Evolutionary conservation across 768 basidiomycete genomes (phyloP).

Genomic region (Xerocomellus intermedius): DNA sequence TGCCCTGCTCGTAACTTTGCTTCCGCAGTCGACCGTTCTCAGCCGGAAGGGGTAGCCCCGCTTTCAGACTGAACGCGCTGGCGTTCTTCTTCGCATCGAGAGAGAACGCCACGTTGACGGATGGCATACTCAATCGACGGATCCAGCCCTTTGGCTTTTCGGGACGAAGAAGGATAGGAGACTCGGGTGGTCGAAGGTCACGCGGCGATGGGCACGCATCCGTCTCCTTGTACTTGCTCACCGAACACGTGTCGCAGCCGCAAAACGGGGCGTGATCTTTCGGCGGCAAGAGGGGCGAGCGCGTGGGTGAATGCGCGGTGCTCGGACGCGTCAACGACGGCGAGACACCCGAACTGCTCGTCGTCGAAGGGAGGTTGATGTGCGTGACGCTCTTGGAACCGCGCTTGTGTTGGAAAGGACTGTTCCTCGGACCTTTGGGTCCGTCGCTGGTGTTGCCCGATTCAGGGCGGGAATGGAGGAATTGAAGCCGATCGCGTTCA

Average conservation of each 20-base stretch:
- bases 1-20: constrained; percentile 33
- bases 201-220: constrained; percentile 28
- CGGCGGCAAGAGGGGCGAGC: constrained; percentile 26
- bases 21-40: constrained; percentile 51
- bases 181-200: constrained; percentile 41
- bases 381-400: constrained; percentile 32
- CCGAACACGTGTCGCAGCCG: constrained; percentile 64
- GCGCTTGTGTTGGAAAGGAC: constrained; percentile 28
- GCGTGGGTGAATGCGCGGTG: constrained; percentile 30
- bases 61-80: constrained; percentile 41
- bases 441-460: constrained; percentile 29
- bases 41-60: constrained; percentile 32
- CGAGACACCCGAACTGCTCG: constrained; percentile 8
- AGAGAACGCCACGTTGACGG: constrained; percentile 57
- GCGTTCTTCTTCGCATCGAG: constrained; percentile 55
- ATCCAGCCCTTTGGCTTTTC: constrained; percentile 75
- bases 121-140: constrained; percentile 73
- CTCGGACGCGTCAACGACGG: constrained; percentile 15
- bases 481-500: constrained; percentile 51
- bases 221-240: constrained; percentile 48
- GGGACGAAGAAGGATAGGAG: constrained; percentile 45
- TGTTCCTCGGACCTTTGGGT: constrained; percentile 26
- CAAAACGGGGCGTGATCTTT: constrained; percentile 60
- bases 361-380: constrained; percentile 17
- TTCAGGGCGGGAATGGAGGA: constrained; percentile 36